Percentiles rank a stretch among this genome's conserved stretches.
phyloP scores from a whole-genome alignment of 2,329 filamentous ascomycete species.

The Venturia nashicola region DNA sequence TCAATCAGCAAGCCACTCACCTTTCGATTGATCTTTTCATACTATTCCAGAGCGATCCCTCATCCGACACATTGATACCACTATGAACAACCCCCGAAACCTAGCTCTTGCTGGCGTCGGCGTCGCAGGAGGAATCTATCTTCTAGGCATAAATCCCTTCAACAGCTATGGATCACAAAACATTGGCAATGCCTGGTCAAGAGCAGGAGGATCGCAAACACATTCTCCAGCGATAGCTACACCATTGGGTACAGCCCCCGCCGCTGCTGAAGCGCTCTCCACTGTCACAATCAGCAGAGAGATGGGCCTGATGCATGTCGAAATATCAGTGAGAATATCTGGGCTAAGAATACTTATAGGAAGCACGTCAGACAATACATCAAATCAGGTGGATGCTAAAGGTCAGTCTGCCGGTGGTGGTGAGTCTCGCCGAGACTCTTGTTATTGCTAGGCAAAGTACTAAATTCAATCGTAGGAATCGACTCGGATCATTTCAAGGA shows the following conservation, averaged over 20 bases:
- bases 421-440: not conserved
- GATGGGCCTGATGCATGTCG: not conserved
- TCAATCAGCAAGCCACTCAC: not conserved
- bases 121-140: slow-evolving; percentile 5
- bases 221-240: slow-evolving; percentile 23
- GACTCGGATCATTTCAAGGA: slow-evolving; percentile 21
- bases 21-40: not conserved
- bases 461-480: slow-evolving; percentile 13
- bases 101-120: slow-evolving; percentile 3
- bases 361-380: not conserved
- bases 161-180: slow-evolving; percentile 22
- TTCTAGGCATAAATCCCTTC: slow-evolving; percentile 16
- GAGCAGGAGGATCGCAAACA: slow-evolving; percentile 21
- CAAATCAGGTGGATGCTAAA: slow-evolving; percentile 2
- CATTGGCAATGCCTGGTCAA: slow-evolving; percentile 21
- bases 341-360: not conserved
- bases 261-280: not conserved
- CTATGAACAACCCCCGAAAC: slow-evolving; percentile 8
- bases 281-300: not conserved
- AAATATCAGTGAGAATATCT: no score
- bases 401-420: not conserved
- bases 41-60: not conserved
- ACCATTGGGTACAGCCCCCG: slow-evolving; percentile 17
- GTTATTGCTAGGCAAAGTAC: not conserved
- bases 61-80: not conserved